Percentiles rank a stretch among this genome's conserved stretches.
phyloP scores from a whole-genome alignment of 495 filamentous ascomycete genomes.

The Aeminium ludgeri region DNA sequence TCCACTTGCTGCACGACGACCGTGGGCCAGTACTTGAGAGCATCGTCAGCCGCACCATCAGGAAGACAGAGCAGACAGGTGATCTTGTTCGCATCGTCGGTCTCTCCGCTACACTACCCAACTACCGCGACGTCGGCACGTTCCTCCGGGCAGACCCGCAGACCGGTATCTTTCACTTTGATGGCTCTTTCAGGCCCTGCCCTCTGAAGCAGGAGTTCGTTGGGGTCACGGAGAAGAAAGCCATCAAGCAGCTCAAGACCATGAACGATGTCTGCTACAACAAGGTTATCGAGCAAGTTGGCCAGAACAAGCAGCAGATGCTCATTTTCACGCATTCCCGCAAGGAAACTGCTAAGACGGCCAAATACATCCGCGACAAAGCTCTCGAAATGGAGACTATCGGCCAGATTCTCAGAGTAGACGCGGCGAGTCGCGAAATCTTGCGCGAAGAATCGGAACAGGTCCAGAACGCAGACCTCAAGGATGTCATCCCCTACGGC shows the following conservation, averaged over 20 bases:
- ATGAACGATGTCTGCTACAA: constrained; percentile 99
- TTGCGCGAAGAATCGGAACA: constrained; percentile 68
- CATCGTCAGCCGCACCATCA: constrained; percentile 86
- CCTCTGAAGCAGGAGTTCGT: constrained; percentile 94
- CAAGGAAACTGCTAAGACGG: constrained; percentile 96
- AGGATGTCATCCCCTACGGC: constrained; percentile 88
- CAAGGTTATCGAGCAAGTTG: constrained; percentile 94
- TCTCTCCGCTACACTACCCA: constrained; percentile 86
- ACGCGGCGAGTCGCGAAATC: constrained; percentile 81
- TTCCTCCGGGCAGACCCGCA: constrained; percentile 81
- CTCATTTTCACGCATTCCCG: constrained; percentile 95
- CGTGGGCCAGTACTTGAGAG: constrained; percentile 93
- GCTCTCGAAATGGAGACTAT: constrained; percentile 92
- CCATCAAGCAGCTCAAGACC: constrained; percentile 95
- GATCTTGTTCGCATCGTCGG: constrained; percentile 83
- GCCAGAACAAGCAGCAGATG: constrained; percentile 83
- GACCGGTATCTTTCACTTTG: constrained; percentile 88
- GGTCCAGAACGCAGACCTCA: constrained; percentile 73
- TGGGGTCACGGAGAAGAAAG: constrained; percentile 92
- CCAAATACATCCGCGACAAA: constrained; percentile 88
- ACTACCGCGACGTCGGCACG: constrained; percentile 90
- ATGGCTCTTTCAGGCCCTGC: constrained; percentile 84
- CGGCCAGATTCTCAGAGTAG: constrained; percentile 80
- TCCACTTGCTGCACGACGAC: constrained; percentile 93
- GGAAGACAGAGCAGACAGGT: constrained; percentile 80